These are phyloP conservation scores for Carex scoparia DNA, from an alignment of 176 grass and related monocot genomes.

Conservation along the genomic window DNA sequence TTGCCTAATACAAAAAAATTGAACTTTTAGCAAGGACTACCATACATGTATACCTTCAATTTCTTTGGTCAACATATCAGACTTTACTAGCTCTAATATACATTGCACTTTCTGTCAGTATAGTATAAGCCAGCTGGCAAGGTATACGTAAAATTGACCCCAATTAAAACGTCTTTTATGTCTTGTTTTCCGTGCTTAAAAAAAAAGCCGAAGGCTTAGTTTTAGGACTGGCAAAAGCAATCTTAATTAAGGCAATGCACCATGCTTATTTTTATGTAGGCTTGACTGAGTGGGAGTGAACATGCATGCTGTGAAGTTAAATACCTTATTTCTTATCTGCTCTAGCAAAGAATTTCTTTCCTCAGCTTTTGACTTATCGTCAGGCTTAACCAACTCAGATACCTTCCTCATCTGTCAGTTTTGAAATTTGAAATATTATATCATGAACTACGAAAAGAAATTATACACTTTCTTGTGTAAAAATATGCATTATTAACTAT, in stretches of 20 bases:
- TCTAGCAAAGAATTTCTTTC: conserved; percentile 87
- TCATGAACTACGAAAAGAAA: conserved; percentile 15
- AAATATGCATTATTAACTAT: neutral
- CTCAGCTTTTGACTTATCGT: conserved; percentile 33
- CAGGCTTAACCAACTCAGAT: conserved; percentile 48
- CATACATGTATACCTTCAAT: neutral
- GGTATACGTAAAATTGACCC: neutral
- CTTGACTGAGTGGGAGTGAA: neutral
- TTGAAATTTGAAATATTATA: neutral
- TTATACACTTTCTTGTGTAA: conserved; percentile 6
- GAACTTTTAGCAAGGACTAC: neutral
- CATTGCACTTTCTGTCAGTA: neutral
- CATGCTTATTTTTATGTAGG: neutral
- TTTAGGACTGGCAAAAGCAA: neutral
- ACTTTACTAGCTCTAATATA: neutral
- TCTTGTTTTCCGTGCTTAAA: neutral
- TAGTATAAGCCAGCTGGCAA: neutral
- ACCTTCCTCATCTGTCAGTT: conserved; percentile 81
- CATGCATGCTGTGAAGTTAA: neutral
- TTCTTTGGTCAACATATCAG: neutral
- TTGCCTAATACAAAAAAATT: too few species aligned
- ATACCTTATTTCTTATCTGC: conserved; percentile 94
- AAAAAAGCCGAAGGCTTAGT: neutral
- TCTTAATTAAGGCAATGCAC: conserved; percentile 2
- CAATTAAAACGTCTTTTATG: neutral